Evolutionary conservation across 208 protist genomes (phyloP), one percentile per base, ranked within the genome.

Genomic region (Trypanosoma vivax): DNA sequence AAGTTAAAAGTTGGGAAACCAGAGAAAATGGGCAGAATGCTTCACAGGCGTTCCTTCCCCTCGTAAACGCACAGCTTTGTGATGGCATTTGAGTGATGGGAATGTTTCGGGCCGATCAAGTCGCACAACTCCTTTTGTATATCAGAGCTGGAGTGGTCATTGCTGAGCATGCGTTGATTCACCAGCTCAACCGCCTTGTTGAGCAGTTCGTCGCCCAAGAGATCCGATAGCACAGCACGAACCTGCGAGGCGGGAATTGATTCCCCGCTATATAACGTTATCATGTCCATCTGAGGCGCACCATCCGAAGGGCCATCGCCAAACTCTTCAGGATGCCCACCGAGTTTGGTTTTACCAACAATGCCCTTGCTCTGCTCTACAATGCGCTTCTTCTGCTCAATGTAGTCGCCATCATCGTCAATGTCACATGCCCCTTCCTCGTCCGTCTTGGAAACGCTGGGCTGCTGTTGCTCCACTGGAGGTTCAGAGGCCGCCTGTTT

Each of bases 241-340:
- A 67, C 81, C 18, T 76, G 53, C 16, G 65, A 60, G 28, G 83
- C 83, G 9, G 69, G 63, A 27, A 89, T 69, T 30, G 69, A 71
- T 10, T 71, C 29, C 16, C 83, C 83, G 51, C 65, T 83, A 5
- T 69, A 48, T 21, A 94, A 34, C 23, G 73, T 80, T 33, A 93
- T 88, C 23, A 63, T 79, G 61, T 90, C 82, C 16, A 67, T 71
- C 56, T 82, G 73, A 39, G 78, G 73, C 9, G 66, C 35, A 50
- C 77, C 69, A 35, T 67, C 58, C 2, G 68, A 76, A 10, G 73
- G 67, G 35, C 69, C 77, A 51, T 90, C 87, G 43, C 80, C 82
- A 57, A 90, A 90, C 75, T 94, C 87, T 64, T 89, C 80, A 6
- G 82, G 82, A 53, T 93, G 81, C 6, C 79, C 79, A 51, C 79